phyloP scores from a whole-genome alignment of 1,139 yeast species.

The Pichia sp. region DNA sequence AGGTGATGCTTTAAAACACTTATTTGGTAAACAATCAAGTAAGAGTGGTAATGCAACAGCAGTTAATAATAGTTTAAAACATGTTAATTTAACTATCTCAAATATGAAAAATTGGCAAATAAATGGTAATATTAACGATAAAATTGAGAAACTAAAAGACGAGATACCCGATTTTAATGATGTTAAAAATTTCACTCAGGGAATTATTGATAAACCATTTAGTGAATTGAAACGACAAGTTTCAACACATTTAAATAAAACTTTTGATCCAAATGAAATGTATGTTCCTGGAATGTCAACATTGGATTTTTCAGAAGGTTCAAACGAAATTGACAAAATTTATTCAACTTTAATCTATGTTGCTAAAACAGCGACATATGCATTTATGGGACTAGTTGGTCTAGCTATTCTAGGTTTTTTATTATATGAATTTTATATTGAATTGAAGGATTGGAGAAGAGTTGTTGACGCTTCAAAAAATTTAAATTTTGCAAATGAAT shows the following conservation, averaged over 20 bases:
- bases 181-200: conserved; percentile 45
- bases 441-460: conserved; percentile 46
- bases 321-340: conserved; percentile 35
- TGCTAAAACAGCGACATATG: conserved; percentile 33
- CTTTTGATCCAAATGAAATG: conserved; percentile 21
- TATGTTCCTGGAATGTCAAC: conserved; percentile 21
- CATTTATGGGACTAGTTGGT: conserved; percentile 37
- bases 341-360: conserved; percentile 29
- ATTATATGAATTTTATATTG: conserved; percentile 38
- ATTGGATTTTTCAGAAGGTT: conserved; percentile 19
- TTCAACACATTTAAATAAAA: conserved; percentile 12
- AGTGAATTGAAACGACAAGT: conserved; percentile 41
- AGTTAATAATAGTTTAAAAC: conserved; percentile 23
- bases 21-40: conserved; percentile 44
- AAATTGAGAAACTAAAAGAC: conserved; percentile 41
- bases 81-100: conserved; percentile 53
- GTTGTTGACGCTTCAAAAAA: conserved; percentile 28
- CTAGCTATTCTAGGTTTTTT: conserved; percentile 33
- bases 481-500: conserved; percentile 15
- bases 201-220: conserved; percentile 48
- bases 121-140: conserved; percentile 51
- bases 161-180: conserved; percentile 54
- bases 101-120: conserved; percentile 54
- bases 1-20: conserved; percentile 41
- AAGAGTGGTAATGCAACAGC: conserved; percentile 25